Evolutionary conservation across 2,329 filamentous ascomycete genomes (phyloP).

Genomic region (Falciphora oryzae): DNA sequence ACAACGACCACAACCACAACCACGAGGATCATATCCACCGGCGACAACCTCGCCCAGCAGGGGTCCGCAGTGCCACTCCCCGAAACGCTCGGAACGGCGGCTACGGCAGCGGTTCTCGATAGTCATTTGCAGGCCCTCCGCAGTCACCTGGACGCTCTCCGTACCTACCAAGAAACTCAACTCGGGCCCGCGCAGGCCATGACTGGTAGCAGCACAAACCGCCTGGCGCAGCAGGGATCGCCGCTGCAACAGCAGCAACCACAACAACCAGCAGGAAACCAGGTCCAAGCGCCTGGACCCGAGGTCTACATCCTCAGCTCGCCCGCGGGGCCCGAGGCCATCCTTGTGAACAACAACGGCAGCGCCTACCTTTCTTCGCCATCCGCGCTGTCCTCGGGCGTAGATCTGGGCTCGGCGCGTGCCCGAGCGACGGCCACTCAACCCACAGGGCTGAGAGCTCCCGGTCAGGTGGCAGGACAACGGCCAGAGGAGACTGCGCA

Average conservation of each 20-base stretch:
- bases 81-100: too few relatives aligned
- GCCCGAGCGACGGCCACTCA: too few relatives aligned
- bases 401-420: too few relatives aligned
- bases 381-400: neutral
- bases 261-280: slow-evolving; percentile 8
- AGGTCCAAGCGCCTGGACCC: slow-evolving; percentile 17
- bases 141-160: too few relatives aligned
- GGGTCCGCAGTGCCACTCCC: neutral
- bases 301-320: slow-evolving; percentile 58
- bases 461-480: too few relatives aligned
- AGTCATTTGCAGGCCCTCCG: too few relatives aligned
- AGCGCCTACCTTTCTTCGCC: slow-evolving; percentile 41
- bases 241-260: slow-evolving; percentile 12
- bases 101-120: too few relatives aligned
- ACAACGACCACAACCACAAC: too few relatives aligned
- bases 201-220: neutral
- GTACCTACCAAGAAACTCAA: too few relatives aligned
- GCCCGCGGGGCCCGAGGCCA: slow-evolving; percentile 50
- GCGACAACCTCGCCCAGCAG: neutral
- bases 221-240: neutral
- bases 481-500: too few relatives aligned
- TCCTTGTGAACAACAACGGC: slow-evolving; percentile 48
- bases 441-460: too few relatives aligned
- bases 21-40: neutral
- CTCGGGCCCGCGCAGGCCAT: too few relatives aligned